Base-by-base conservation (phyloP, 352 stramenopile genomes). In the Phytophthora constricta region DNA sequence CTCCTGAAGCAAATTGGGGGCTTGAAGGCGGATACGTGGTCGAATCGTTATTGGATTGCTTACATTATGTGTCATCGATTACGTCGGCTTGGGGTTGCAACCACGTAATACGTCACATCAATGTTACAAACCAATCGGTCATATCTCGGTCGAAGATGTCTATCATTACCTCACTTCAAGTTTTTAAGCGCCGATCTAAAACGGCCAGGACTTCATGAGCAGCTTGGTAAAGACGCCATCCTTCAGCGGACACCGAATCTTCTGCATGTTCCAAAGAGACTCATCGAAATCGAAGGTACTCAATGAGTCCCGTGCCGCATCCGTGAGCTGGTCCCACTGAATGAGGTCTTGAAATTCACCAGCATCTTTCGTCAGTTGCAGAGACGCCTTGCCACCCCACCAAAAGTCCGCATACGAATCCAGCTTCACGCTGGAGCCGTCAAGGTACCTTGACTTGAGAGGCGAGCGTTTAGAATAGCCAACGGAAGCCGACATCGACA, bases 271-370 rank as follows among this genome's bases (percentile, higher is more conserved):
- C 31, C 31, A 37, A 5, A 5, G 31, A 37, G 31, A 37, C 31
- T 37, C 9, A 9, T 25, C 41, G 19, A 25, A 47, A 17, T 47
- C 41, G 17, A 47, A 47, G 3, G 3, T 47, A 17, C 16, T 47
- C 16, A 47, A 9, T 9, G 41, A 22, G 22, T 72, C 43, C 2
- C 66, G 65, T 22, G 70, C 70, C 7, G 60, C 56, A 16, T 65
- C 60, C 28, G 58, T 76, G 19, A 74, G 48, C 45, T 71, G 62
- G 22, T 66, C 68, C 56, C 62, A 73, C 22, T 62, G 70, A 45
- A 74, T 74, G 17, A 77, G 65, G 49, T 67, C 60, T 25, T 80
- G 68, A 19, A 42, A 42, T 19, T 74, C 70, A 7, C 70, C 70
- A 1, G 25, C 16, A 17, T 53, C 42, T n/a, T 61, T 66, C 2